Base-by-base conservation (phyloP, 768 basidiomycete genomes). In the Lactarius psammicola region DNA sequence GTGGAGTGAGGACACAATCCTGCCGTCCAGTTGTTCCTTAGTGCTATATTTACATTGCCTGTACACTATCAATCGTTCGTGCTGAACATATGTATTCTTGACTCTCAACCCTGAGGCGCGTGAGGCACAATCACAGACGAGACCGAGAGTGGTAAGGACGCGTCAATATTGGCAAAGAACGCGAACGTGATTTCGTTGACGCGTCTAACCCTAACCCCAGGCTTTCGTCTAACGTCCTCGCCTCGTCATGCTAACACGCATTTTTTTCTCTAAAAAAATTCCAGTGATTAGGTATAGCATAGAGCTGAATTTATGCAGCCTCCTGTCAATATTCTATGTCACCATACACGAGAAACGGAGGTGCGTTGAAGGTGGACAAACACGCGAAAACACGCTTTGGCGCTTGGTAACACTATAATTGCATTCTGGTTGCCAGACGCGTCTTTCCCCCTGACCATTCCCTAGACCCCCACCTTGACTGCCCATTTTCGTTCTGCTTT, bases 401-500 rank as follows among this genome's bases (percentile, higher is more conserved):
- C 63, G 67, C 67, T 68, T 68, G 58, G 67, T 68, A 64, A 68
- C 60, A 23, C 31, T 23, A 30, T 60, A 61, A 64, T 61, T 69
- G 60, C 23, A 17, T 20, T 15, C 9, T 33, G n/a, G 17, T n/a
- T n/a, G n/a, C n/a, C 31, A 20, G 10, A 38, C 56, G 57, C 68
- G 58, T 60, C 31, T 56, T 51, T 42, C 59, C 34, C 30, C 36
- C 42, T 36, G n/a, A 28, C 42, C 26, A 11, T 44, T 46, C 36
- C 60, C 46, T 59, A 33, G 15, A 46, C 44, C 42, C n/a, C n/a
- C n/a, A 63, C 60, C 59, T 30, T 18, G 40, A 61, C 28, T 54
- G 59, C 30, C 62, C 26, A 59, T n/a, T n/a, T n/a, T n/a, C n/a
- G n/a, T n/a, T n/a, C 26, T 31, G 18, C 20, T 36, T 18, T 33